These are phyloP conservation scores for Nevesoporus exiguus DNA, from an alignment of 768 basidiomycete species.

Conservation along the genomic window DNA sequence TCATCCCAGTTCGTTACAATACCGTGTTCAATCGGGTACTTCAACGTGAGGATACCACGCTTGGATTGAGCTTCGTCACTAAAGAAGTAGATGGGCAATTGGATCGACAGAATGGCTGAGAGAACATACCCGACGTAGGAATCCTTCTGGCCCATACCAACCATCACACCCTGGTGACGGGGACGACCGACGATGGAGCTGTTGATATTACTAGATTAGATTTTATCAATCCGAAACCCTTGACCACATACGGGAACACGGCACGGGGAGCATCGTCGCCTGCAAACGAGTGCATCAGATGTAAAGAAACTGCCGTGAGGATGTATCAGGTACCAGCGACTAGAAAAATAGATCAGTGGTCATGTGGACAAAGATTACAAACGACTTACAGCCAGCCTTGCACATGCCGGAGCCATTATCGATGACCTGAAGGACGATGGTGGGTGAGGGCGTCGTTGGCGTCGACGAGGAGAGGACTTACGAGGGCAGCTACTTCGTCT, in stretches of 20 bases:
- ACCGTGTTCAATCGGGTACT: conserved; percentile 93
- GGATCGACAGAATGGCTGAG: conserved; percentile 6
- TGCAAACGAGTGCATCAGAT: conserved; percentile 29
- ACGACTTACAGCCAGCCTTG: conserved; percentile 93
- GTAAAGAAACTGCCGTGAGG: neutral
- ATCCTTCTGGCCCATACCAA: conserved; percentile 96
- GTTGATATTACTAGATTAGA: conserved; percentile 12
- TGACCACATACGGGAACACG: conserved; percentile 83
- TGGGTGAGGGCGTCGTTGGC: neutral
- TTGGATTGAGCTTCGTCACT: conserved; percentile 93
- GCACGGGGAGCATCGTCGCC: conserved; percentile 90
- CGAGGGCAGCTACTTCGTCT: conserved; percentile 61
- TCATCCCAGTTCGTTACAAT: conserved; percentile 99
- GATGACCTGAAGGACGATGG: conserved; percentile 55
- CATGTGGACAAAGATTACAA: conserved; percentile 3
- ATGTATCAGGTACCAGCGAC: conserved; percentile 54
- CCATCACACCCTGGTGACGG: conserved; percentile 94
- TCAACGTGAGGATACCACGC: conserved; percentile 90
- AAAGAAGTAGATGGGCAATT: conserved; percentile 10
- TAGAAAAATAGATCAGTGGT: conserved; percentile 31
- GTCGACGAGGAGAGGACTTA: conserved; percentile 21
- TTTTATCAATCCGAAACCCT: conserved; percentile 3
- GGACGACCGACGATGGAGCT: conserved; percentile 94
- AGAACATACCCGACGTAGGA: conserved; percentile 81
- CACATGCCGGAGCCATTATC: conserved; percentile 99